These are phyloP conservation scores for Podila horticola DNA, from an alignment of 192 early-diverging fungal species.

Conservation along the genomic window DNA sequence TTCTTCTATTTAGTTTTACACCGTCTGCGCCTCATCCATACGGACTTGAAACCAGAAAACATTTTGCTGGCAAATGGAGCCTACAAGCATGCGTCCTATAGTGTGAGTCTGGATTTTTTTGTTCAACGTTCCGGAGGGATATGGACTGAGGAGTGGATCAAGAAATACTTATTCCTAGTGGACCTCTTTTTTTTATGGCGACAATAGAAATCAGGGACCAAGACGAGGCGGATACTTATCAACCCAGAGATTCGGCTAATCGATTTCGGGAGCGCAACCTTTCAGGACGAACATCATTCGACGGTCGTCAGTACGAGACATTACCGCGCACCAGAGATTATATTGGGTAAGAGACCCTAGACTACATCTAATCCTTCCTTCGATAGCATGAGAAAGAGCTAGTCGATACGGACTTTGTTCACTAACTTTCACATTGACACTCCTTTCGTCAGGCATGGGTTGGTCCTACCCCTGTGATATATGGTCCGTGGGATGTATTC, in stretches of 20 bases:
- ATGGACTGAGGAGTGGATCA: background rate
- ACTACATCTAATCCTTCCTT: background rate
- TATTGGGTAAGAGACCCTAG: constrained; percentile 68
- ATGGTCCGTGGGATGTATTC: constrained; percentile 98
- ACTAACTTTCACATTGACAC: too few relatives aligned
- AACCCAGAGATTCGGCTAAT: constrained; percentile 87
- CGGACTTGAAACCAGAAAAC: constrained; percentile 98
- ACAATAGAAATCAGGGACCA: constrained; percentile 55
- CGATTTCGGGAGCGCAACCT: constrained; percentile 97
- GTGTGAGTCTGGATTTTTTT: constrained; percentile 18
- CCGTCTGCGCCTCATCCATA: constrained; percentile 87
- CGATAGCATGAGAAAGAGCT: background rate
- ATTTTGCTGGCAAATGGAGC: constrained; percentile 78
- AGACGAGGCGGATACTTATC: constrained; percentile 71
- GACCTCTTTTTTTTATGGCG: too few relatives aligned
- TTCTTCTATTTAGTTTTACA: constrained; percentile 73
- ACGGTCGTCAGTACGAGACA: constrained; percentile 95
- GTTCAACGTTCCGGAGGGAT: background rate
- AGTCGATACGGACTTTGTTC: background rate
- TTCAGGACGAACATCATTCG: constrained; percentile 93
- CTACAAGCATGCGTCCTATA: constrained; percentile 64
- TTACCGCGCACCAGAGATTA: constrained; percentile 98
- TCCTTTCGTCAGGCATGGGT: constrained; percentile 61
- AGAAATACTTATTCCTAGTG: background rate
- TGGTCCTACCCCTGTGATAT: constrained; percentile 98